Conservation (phyloP, 2,329 filamentous ascomycete genomes). For the Rhynchosporium secalis region DNA sequence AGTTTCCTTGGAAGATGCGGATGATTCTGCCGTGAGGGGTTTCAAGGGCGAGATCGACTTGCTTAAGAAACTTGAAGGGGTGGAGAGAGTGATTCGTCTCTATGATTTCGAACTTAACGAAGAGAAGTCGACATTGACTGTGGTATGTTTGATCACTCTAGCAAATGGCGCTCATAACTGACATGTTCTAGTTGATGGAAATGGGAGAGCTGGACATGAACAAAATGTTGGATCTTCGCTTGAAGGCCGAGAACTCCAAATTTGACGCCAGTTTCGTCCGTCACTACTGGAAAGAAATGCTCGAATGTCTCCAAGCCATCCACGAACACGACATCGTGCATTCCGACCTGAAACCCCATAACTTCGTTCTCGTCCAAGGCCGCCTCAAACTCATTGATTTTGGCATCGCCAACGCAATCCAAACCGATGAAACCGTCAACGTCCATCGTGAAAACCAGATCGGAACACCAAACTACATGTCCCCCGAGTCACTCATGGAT, state of each 20-base stretch:
- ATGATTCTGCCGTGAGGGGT: conserved; percentile 78
- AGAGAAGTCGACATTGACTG: conserved; percentile 82
- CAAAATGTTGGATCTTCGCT: conserved; percentile 72
- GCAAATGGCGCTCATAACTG: conserved; percentile 19
- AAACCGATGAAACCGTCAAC: conserved; percentile 93
- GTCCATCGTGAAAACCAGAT: conserved; percentile 95
- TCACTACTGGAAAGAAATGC: conserved; percentile 99
- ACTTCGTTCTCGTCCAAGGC: conserved; percentile 91
- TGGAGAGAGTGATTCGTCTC: conserved; percentile 86
- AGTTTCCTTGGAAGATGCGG: conserved; percentile 86
- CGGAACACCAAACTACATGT: conserved; percentile 98
- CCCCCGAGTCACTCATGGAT: conserved; percentile 88
- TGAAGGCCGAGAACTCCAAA: conserved; percentile 69
- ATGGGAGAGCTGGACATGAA: conserved; percentile 93
- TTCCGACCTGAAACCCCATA: conserved; percentile 94
- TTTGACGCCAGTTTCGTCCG: conserved; percentile 90
- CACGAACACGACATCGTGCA: conserved; percentile 92
- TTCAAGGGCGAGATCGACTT: conserved; percentile 97
- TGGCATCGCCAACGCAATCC: conserved; percentile 95
- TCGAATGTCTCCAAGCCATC: conserved; percentile 88
- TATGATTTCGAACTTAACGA: conserved; percentile 94
- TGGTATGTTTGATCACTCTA: conserved; percentile 57
- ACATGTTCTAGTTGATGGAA: conserved; percentile 76
- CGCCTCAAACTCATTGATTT: conserved; percentile 96
- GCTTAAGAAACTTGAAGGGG: conserved; percentile 74